Evolutionary conservation across 1,139 yeast genomes (phyloP), one percentile per base, ranked within the genome.

Genomic region (Debaryomycetaceae sp.): DNA sequence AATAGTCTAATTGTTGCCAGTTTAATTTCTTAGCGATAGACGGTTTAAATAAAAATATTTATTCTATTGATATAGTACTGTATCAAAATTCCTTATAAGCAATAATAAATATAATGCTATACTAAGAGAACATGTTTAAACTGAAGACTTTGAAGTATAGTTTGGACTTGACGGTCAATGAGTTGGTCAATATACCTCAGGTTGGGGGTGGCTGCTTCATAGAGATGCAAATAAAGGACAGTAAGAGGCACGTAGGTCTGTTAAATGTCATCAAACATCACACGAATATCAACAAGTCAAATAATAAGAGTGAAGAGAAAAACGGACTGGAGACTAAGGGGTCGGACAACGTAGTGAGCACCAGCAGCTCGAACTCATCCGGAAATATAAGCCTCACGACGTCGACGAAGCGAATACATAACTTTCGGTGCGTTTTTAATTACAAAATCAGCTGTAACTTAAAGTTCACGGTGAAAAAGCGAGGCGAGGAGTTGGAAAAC

Each of bases 121-220:
- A 22, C 11, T 22, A 3, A 22, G 11, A 11, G 13, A 38, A 3
- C 17, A 42, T 42, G 45, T 30, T 42, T 8, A 31, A 36, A 17
- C 37, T 37, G 11, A 57, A 51, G 32, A 60, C 58, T 41, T 75
- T 76, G 15, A 67, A 65, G 55, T 91, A 87, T 59, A 66, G 78
- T 38, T 70, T 88, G 36, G 63, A 71, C 18, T 63, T 89, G 30
- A 63, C 74, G 16, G 74, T 91, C 40, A 76, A 79, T 43, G 95
- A 87, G 50, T 67, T 91, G 38, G 74, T 83, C 24, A 91, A 91
- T 55, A 78, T 91, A 30, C 98, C 98, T 0, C 88, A 87, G 50
- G 75, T 85, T 2, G 70, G 79, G 2, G 95, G 96, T 1, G 59
- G 68, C 33, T 81, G 92, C 50, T 81, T 63, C 50, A 78, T 88